Evolutionary conservation across 2,329 filamentous ascomycete species (phyloP), one percentile per base, ranked within the genome.

Genomic region (Coniochaeta pulveracea): DNA sequence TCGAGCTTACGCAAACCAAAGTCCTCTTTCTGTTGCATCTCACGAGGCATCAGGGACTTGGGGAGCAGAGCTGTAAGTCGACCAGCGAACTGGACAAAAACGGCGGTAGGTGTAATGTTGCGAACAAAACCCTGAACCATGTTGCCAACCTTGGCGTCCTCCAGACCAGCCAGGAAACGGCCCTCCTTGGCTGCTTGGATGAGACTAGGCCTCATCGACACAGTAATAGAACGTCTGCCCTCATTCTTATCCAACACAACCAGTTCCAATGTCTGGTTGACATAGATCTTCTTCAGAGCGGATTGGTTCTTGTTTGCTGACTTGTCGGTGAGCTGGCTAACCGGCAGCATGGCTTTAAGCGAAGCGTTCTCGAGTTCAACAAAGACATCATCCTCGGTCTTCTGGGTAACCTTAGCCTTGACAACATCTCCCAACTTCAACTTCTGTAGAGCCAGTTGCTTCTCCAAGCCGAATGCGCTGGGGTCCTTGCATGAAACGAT

Each of bases 401-500:
- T 89, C 49, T 86, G 80, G n/a, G 76, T 76, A 4, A 89, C 84
- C 30, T 76, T 83, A 31, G 80, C 91, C 21, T 76, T 75, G 9
- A 94, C 80, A 26, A 89, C 51, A 34, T 80, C 67, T 22, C 89
- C 88, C 25, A 84, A 61, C 39, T 76, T 69, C 15, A 96, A 64
- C 25, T 73, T 72, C 48, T 82, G 77, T 45, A 93, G 75, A 1
- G 81, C 81, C 38, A 75, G 72, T 49, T 91, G 84, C 48, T 83
- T 81, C 24, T 84, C 77, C 14, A 75, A 47, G 8, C 82, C 81
- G 47, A 91, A 85, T 0, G 75, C 74, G 17, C 78, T 74, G 7
- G 84, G 83, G 44, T 94, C 86, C 57, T 93, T 94, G 68, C 91
- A 98, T 14, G 89, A 93, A 4, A 98, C 83, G 23, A 85, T 74